phyloP scores from a whole-genome alignment of 176 grass and related monocot genomes.

The Triticum turgidum region DNA sequence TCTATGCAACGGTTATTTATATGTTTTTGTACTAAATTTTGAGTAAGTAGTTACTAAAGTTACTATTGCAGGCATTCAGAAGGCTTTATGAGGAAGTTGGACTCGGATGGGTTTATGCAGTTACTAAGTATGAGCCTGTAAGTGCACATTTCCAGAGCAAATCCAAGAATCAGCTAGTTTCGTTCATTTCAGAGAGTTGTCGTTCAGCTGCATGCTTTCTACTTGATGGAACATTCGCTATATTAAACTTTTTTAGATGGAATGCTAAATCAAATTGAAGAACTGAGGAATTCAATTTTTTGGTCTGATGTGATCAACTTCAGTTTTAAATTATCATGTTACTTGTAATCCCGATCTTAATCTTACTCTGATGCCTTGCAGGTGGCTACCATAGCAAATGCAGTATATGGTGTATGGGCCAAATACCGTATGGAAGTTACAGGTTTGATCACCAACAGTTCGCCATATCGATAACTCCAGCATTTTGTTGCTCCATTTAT shows the following conservation, averaged over 20 bases:
- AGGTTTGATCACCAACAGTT: slow-evolving; percentile 42
- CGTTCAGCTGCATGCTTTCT: background rate
- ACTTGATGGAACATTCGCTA: background rate
- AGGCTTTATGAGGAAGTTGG: slow-evolving; percentile 90
- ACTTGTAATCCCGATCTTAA: background rate
- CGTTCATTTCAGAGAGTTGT: slow-evolving; percentile 12
- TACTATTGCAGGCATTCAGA: slow-evolving; percentile 80
- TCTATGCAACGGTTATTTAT: background rate
- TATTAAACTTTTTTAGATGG: background rate
- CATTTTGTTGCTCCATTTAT: background rate
- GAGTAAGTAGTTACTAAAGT: background rate
- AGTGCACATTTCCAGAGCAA: slow-evolving; percentile 35
- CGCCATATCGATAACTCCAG: background rate
- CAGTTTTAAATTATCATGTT: background rate
- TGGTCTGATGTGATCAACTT: background rate
- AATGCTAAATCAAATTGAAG: background rate
- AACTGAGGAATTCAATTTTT: background rate
- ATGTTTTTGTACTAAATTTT: background rate
- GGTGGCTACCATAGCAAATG: slow-evolving; percentile 85
- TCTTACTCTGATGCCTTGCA: slow-evolving; percentile 32
- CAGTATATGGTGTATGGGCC: slow-evolving; percentile 82
- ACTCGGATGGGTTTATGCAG: slow-evolving; percentile 93
- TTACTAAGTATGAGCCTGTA: slow-evolving; percentile 95
- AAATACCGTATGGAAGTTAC: slow-evolving; percentile 95
- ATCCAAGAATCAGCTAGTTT: background rate